Base-by-base conservation (phyloP, 2,329 filamentous ascomycete genomes). In the Neopestalotiopsis sp. region DNA sequence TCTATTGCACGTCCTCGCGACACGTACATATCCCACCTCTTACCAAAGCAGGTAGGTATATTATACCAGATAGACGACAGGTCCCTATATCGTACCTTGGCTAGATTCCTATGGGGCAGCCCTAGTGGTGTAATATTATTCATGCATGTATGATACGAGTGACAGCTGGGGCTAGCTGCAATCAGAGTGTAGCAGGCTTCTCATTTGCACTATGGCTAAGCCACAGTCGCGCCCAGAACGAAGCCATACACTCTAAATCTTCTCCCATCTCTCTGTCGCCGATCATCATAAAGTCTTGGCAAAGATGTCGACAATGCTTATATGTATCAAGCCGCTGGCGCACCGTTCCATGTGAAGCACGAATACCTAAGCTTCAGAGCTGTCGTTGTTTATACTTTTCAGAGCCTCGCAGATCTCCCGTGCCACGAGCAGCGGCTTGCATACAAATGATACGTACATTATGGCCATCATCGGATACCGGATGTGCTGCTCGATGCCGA, bases 321-420 rank as follows among this genome's bases (percentile, higher is more conserved):
- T 53, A 53, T 53, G 45, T 53, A 53, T 53, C 45, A 53, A 53
- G 45, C 45, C 45, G 45, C 45, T 53, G 45, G 45, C 45, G 45
- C 17, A 17, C 45, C 17, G 45, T 17, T n/a, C 45, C 34, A 38
- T 38, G 6, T 9, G 45, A 20, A 53, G 7, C 6, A 9, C 45
- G 45, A 28, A 53, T 53, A 53, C 7, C 20, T 10, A 9, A 53
- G n/a, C n/a, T 24, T 24, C 24, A 53, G 20, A 53, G 17, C 45
- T 53, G 45, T n/a, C 17, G 45, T 20, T 53, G 17, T 49, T 53
- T 53, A 20, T 53, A 17, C 14, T 53, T 53, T 20, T 24, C 17
- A 24, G 17, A 24, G 45, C 45, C 9, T 53, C n/a, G 45, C 45
- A n/a, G 45, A 53, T 53, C 45, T 53, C 17, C 45, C 45, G 45